Evolutionary conservation across 2,329 filamentous ascomycete species (phyloP), one percentile per base, ranked within the genome.

Genomic region (Endoconidiophora laricicola): DNA sequence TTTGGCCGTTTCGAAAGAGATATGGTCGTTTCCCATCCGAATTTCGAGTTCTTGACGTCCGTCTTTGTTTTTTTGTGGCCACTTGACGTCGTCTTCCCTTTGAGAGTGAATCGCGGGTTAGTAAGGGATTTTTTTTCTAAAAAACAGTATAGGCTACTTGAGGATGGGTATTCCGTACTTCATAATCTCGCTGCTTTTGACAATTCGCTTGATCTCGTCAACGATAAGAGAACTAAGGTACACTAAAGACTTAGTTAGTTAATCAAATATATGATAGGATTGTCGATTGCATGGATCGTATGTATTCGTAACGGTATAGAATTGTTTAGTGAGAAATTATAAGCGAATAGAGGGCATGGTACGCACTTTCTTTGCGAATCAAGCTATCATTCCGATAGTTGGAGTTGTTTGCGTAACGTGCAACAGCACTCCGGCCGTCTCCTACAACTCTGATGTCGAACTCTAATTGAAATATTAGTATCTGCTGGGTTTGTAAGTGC

Each of bases 21-120:
- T 96, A 64, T 96, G 90, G 56, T 98, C 91, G 60, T 83, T 91
- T 40, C 90, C 91, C 50, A 98, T 64, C 45, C 88, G 77, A 53
- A 98, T 95, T 66, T 98, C 91, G 44, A 98, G 73, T 68, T 98
- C 91, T 64, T 98, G 91, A 56, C 90, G 79, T 36, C 91, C 91
- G 60, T 98, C 91, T 69, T 96, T 96, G 70, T 98, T 98, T 76
- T 96, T 98, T 65, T 93, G 86, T 0, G 91, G 91, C 91, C 91
- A 98, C 64, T 95, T 95, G 23, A 81, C 84, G 64, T 98, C 91
- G 62, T 98, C 91, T 79, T 98, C 91, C 70, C 86, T 94, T 57
- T 26, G 29, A n/a, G 12, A 18, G 20, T 29, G 46, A 33, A 33
- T 33, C 9, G 12, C 3, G 12, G 12, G 29, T 54, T 50, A 55